Evolutionary conservation across 2,329 filamentous ascomycete genomes (phyloP), one percentile per base, ranked within the genome.

Genomic region (Fusarium mundagurra): DNA sequence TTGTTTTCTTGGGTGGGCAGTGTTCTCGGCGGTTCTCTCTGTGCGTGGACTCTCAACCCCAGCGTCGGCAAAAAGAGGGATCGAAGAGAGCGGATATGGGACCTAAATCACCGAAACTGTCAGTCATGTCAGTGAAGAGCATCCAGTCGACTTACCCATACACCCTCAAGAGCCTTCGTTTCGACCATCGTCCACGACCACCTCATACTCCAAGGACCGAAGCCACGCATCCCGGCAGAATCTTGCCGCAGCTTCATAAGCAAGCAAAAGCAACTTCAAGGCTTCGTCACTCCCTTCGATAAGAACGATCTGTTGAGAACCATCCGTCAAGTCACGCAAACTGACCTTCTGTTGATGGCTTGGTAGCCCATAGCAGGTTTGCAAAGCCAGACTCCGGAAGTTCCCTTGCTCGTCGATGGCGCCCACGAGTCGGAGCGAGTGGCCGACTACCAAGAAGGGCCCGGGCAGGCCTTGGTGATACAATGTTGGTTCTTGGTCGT

Each of bases 1-100:
- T 3, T 16, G 6, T 22, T 8, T 20, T 8, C 44, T 10, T 0
- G 2, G 13, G 3, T 3, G 44, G 8, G 8, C 8, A 45, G 17
- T 16, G 3, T 1, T 29, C 13, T 16, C 4, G 6, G 4, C 18
- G 4, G 18, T 48, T 31, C 22, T 33, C 22, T 33, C 9, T 31
- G 16, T 13, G 33, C 29, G 13, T 4, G 10, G 5, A 12, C 2
- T 48, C 47, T 33, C 47, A 18, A 3, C n/a, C 4, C 4, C 1
- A 6, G 47, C 16, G 22, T 33, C 22, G 11, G 17, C 11, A n/a
- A 9, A 18, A 33, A 11, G 16, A 18, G 1, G 9, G 0, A 1
- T n/a, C 7, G 20, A 6, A 7, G 29, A n/a, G 29, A 31, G 1
- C 0, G 47, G 47, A 7, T 5, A 18, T 3, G 16, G 3, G 22